Evolutionary conservation across 495 filamentous ascomycete genomes (phyloP).

Genomic region (Talaromyces adpressus): DNA sequence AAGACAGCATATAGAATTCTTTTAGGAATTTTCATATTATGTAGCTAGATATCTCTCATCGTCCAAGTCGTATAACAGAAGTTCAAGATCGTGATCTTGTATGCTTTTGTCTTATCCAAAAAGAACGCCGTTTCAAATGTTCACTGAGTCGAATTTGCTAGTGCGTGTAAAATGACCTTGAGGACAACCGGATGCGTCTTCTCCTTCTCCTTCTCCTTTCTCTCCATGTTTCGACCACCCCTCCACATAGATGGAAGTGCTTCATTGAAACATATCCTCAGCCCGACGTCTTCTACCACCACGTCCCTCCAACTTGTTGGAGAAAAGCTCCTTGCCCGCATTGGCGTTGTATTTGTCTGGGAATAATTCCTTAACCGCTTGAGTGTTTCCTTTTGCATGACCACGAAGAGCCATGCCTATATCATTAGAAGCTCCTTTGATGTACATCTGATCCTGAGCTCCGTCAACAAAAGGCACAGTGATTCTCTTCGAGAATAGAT

Average conservation of each 20-base stretch:
- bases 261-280: conserved; percentile 45
- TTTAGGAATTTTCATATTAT: neutral
- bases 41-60: neutral
- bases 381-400: conserved; percentile 35
- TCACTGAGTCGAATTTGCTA: neutral
- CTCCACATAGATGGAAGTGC: neutral
- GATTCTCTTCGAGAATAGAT: conserved; percentile 48
- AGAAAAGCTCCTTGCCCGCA: conserved; percentile 66
- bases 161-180: neutral
- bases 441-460: conserved; percentile 40
- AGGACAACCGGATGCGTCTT: neutral
- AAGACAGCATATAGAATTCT: neutral
- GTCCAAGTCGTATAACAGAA: neutral
- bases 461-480: conserved; percentile 46
- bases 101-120: neutral
- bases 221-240: neutral
- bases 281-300: conserved; percentile 41
- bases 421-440: conserved; percentile 54
- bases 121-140: neutral
- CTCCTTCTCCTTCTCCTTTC: neutral
- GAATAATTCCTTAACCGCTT: conserved; percentile 63
- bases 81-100: neutral
- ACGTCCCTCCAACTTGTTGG: conserved; percentile 42
- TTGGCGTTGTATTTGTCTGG: conserved; percentile 58
- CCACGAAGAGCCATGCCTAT: conserved; percentile 64